These are phyloP conservation scores for Gossypium herbaceum DNA, from an alignment of 345 rosid genomes.

Conservation along the genomic window DNA sequence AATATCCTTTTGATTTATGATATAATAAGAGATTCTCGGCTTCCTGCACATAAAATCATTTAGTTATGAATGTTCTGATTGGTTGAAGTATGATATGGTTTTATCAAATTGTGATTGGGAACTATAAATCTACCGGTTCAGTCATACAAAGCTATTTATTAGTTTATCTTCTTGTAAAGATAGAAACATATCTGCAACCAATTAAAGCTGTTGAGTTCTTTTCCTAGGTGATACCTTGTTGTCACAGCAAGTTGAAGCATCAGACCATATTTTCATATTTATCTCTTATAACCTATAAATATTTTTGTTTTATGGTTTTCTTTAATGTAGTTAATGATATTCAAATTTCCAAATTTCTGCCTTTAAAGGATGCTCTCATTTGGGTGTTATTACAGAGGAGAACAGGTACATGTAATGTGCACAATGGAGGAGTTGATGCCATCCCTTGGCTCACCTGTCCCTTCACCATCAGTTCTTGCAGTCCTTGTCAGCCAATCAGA, in stretches of 20 bases:
- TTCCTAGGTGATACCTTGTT: background rate
- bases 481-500: conserved; percentile 63
- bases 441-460: conserved; percentile 70
- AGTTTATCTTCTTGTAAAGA: background rate
- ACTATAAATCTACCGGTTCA: background rate
- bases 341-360: conserved; percentile 18
- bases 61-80: background rate
- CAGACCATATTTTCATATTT: background rate
- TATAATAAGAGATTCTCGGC: background rate
- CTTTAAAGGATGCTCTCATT: conserved; percentile 23
- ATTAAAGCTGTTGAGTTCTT: conserved; percentile 1
- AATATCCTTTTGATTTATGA: background rate
- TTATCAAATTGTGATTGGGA: background rate
- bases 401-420: conserved; percentile 82
- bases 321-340: conserved; percentile 18
- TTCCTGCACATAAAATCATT: conserved; percentile 6
- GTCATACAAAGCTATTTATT: background rate
- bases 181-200: background rate
- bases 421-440: conserved; percentile 87
- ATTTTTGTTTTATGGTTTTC: background rate
- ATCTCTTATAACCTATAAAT: background rate
- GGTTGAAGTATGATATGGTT: background rate
- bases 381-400: conserved; percentile 58
- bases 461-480: conserved; percentile 74
- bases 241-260: background rate